Evolutionary conservation across 2,329 filamentous ascomycete genomes (phyloP), one percentile per base, ranked within the genome.

Genomic region (Cordyceps cicadae): DNA sequence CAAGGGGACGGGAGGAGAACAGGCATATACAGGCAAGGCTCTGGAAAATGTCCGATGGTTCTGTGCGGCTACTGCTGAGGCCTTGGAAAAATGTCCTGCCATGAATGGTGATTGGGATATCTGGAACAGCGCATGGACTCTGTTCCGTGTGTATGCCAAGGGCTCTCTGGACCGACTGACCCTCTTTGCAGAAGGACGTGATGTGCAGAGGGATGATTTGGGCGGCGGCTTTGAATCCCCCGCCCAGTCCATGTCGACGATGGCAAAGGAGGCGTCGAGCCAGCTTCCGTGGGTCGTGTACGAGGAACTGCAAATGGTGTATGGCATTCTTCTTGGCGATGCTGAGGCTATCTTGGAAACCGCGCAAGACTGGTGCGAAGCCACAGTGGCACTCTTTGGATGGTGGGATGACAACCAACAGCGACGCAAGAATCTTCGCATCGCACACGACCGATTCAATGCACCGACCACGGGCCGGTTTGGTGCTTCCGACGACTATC

Each of bases 341-440:
- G 80, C 85, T 11, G 83, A 87, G 41, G 86, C 91, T 21, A 90
- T 97, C 57, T 77, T 95, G 63, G 83, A 86, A 52, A 84, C 86
- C 50, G 85, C 92, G 1, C 87, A 93, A 68, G 92, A 97, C 72
- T 97, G 93, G 93, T 86, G 93, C 56, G 93, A 97, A 76, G 92
- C 91, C 0, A 89, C 87, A 0, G 76, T 97, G 62, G 89, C 87
- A 1, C 77, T 97, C 54, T 87, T 92, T 37, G 87, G 89, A 6
- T 97, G 93, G 93, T 96, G 92, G 92, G 88, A 96, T 69, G 90
- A 94, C 63, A 83, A 84, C n/a, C 83, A 86, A 62, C 71, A 71
- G 64, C 78, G 72, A 54, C 74, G 73, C 62, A 77, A 75, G 66
- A 74, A 69, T 54, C 69, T 74, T 21, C 70, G 72, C 61, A 67